Conservation (phyloP, 371 early-diverging fungal species). For the Thermomucor indicae-seudaticae region DNA sequence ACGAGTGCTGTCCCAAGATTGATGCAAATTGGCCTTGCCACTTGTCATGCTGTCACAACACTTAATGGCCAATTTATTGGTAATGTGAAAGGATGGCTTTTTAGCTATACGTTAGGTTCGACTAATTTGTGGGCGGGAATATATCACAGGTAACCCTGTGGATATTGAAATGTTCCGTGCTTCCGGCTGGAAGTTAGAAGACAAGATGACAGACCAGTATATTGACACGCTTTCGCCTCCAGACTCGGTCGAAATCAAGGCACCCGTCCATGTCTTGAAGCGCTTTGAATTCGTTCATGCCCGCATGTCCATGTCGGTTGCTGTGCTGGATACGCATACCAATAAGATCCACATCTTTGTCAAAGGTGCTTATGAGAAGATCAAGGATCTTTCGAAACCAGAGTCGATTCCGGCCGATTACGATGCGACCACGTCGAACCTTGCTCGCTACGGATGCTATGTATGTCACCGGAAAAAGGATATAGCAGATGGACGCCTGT, state of each 20-base stretch:
- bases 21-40: slow-evolving; percentile 63
- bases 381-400: slow-evolving; percentile 53
- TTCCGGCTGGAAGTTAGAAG: slow-evolving; percentile 49
- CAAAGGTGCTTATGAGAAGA: slow-evolving; percentile 83
- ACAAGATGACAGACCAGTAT: slow-evolving; percentile 22
- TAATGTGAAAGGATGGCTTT: no score
- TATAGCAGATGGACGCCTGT: no score
- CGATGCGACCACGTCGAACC: slow-evolving; percentile 44
- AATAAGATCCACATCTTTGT: slow-evolving; percentile 66
- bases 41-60: slow-evolving; percentile 80
- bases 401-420: slow-evolving; percentile 64
- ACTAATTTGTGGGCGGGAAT: neutral
- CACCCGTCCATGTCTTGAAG: slow-evolving; percentile 54
- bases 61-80: slow-evolving; percentile 74
- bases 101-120: neutral
- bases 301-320: slow-evolving; percentile 81
- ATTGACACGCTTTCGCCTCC: slow-evolving; percentile 44
- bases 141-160: slow-evolving; percentile 71
- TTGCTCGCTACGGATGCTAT: slow-evolving; percentile 76
- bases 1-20: slow-evolving; percentile 31
- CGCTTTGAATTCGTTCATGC: slow-evolving; percentile 87
- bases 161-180: slow-evolving; percentile 90
- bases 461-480: neutral
- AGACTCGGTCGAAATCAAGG: slow-evolving; percentile 6
- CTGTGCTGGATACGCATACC: slow-evolving; percentile 57